Evolutionary conservation across 768 basidiomycete species (phyloP).

Genomic region (Tephrocybe sp.): DNA sequence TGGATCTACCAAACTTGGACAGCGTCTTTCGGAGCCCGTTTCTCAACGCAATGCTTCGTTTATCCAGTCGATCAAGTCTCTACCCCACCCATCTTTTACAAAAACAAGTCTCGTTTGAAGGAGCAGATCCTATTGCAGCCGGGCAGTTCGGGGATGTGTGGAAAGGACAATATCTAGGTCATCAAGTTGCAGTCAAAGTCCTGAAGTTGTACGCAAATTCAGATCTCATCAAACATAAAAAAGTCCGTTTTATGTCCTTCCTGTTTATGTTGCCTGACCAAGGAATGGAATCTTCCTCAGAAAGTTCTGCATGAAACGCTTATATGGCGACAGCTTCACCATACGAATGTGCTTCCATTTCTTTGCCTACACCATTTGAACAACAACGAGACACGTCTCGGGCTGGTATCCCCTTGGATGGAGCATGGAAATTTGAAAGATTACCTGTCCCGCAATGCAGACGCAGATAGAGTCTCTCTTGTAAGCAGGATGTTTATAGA

Average conservation of each 20-base stretch:
- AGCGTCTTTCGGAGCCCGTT: constrained; percentile 10
- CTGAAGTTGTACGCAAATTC: constrained; percentile 18
- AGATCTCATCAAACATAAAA: constrained; percentile 18
- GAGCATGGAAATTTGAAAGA: constrained; percentile 11
- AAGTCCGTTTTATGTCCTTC: constrained; percentile 16
- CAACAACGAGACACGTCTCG: constrained; percentile 10
- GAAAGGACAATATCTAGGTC: constrained; percentile 23
- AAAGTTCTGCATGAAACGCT: constrained; percentile 14
- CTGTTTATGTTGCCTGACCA: neutral
- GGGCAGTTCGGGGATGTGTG: constrained; percentile 31
- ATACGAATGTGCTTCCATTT: constrained; percentile 16
- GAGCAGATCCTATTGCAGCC: constrained; percentile 16
- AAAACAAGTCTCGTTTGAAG: constrained; percentile 9
- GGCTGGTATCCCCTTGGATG: constrained; percentile 18
- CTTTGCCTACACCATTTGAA: constrained; percentile 12
- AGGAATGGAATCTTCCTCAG: neutral
- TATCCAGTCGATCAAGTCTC: constrained; percentile 26
- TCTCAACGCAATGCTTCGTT: constrained; percentile 14
- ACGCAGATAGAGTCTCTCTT: constrained; percentile 11
- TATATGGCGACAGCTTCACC: constrained; percentile 15
- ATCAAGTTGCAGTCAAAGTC: constrained; percentile 29
- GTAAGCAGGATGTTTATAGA: neutral
- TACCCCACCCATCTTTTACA: constrained; percentile 24
- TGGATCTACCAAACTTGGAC: constrained; percentile 10
- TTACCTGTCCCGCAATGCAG: constrained; percentile 1